These are phyloP conservation scores for Talaromyces sp. DNA, from an alignment of 2,329 filamentous ascomycete species.

Conservation along the genomic window DNA sequence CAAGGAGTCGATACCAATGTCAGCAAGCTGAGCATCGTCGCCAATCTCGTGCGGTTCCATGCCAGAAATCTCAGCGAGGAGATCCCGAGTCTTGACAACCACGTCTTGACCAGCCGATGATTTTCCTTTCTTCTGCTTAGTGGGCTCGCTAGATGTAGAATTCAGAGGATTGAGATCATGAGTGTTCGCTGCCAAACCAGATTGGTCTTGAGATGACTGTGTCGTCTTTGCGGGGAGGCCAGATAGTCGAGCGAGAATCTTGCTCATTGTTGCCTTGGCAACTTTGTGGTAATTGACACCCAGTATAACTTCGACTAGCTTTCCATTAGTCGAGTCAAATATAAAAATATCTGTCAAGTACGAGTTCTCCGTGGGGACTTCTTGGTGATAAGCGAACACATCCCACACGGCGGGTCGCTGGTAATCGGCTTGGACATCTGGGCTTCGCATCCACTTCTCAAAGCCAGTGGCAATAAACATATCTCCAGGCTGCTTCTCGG, in stretches of 20 bases:
- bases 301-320: constrained; percentile 20
- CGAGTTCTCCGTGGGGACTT: constrained; percentile 12
- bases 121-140: neutral
- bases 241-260: constrained; percentile 7
- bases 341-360: constrained; percentile 21
- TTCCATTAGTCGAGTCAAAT: constrained; percentile 18
- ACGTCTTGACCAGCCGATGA: constrained; percentile 5
- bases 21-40: constrained; percentile 26
- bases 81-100: constrained; percentile 1
- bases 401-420: constrained; percentile 15
- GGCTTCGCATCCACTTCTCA: constrained; percentile 17
- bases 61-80: constrained; percentile 23
- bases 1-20: constrained; percentile 43
- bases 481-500: constrained; percentile 14
- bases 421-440: constrained; percentile 4
- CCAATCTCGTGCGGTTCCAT: constrained; percentile 34
- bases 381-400: constrained; percentile 19
- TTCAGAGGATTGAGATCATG: neutral
- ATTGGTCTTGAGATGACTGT: neutral
- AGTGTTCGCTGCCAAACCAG: neutral
- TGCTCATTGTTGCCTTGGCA: constrained; percentile 12
- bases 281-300: constrained; percentile 20
- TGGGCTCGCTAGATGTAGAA: neutral
- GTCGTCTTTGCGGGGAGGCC: neutral
- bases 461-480: constrained; percentile 25